Percentiles rank a stretch among this genome's conserved stretches.
Evolutionary conservation across 1,139 yeast genomes (phyloP).

Genomic region (Pichia sp.): DNA sequence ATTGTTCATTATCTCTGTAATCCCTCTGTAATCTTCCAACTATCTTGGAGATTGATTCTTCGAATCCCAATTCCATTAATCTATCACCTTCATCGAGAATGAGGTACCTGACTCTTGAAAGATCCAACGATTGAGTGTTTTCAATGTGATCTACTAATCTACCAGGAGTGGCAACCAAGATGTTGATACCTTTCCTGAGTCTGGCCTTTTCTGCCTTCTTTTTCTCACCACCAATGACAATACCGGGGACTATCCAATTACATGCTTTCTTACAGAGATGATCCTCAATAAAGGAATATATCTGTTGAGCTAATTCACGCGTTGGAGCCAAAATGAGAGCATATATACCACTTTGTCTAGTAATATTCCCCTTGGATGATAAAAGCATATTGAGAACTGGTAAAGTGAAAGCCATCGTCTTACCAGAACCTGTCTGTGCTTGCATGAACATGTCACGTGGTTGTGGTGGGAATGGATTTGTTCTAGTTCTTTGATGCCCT

Average conservation of each 20-base stretch:
- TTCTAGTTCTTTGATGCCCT: conserved; percentile 33
- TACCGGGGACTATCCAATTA: conserved; percentile 83
- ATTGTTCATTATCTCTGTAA: conserved; percentile 30
- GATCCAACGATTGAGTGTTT: conserved; percentile 68
- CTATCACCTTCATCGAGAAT: conserved; percentile 95
- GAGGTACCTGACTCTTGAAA: conserved; percentile 71
- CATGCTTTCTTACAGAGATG: conserved; percentile 52
- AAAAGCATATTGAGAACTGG: conserved; percentile 75
- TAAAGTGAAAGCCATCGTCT: conserved; percentile 75
- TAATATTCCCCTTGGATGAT: conserved; percentile 39
- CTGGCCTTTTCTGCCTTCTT: conserved; percentile 90
- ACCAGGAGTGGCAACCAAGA: conserved; percentile 90
- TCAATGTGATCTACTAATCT: conserved; percentile 88
- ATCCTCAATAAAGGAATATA: conserved; percentile 70
- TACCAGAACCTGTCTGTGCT: conserved; percentile 97
- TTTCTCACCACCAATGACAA: conserved; percentile 93
- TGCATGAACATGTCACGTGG: conserved; percentile 71
- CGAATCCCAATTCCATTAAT: conserved; percentile 90
- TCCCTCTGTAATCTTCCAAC: conserved; percentile 47
- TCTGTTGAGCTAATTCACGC: conserved; percentile 90
- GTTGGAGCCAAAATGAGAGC: conserved; percentile 89
- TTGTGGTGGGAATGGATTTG: conserved; percentile 11
- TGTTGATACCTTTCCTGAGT: conserved; percentile 80
- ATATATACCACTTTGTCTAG: conserved; percentile 77
- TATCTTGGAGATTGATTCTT: conserved; percentile 80